Conservation (phyloP, 2,329 filamentous ascomycete species). For the Cladosporium sphaerospermum region DNA sequence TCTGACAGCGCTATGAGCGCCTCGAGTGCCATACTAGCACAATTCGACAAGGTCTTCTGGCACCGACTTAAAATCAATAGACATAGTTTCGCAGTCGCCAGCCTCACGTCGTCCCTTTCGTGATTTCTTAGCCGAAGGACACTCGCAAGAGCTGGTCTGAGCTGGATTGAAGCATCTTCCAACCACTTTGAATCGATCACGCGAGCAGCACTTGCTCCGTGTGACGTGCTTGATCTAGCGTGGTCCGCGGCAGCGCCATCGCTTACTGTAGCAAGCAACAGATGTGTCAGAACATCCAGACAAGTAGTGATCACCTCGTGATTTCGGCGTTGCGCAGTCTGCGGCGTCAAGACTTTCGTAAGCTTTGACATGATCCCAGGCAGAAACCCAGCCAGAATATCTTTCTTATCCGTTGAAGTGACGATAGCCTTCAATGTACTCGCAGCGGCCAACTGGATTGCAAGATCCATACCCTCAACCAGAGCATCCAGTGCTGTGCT, state of each 20-base stretch:
- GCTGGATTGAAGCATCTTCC: conserved; percentile 59
- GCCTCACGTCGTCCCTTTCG: conserved; percentile 61
- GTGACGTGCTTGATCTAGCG: not conserved
- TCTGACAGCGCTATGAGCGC: conserved; percentile 66
- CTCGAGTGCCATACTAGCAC: conserved; percentile 67
- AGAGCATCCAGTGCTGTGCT: conserved; percentile 72
- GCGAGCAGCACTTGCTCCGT: not conserved
- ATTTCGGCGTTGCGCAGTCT: conserved; percentile 53
- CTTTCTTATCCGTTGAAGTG: conserved; percentile 59
- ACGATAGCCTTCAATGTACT: conserved; percentile 58
- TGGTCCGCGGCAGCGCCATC: conserved; percentile 17
- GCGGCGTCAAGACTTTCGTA: conserved; percentile 66
- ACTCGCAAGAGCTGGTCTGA: conserved; percentile 74
- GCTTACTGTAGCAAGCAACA: conserved; percentile 14
- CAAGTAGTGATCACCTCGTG: conserved; percentile 53
- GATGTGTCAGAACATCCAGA: conserved; percentile 18
- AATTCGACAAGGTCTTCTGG: conserved; percentile 63
- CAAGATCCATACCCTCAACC: conserved; percentile 55
- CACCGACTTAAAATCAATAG: conserved; percentile 73
- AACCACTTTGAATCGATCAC: conserved; percentile 1
- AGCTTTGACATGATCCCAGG: conserved; percentile 82
- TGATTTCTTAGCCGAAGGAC: conserved; percentile 70
- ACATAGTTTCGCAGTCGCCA: conserved; percentile 64
- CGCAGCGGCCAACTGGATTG: conserved; percentile 67
- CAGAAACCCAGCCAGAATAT: conserved; percentile 77